These are phyloP conservation scores for Santalum album DNA, from an alignment of 164 flowering plant genomes.

Conservation along the genomic window DNA sequence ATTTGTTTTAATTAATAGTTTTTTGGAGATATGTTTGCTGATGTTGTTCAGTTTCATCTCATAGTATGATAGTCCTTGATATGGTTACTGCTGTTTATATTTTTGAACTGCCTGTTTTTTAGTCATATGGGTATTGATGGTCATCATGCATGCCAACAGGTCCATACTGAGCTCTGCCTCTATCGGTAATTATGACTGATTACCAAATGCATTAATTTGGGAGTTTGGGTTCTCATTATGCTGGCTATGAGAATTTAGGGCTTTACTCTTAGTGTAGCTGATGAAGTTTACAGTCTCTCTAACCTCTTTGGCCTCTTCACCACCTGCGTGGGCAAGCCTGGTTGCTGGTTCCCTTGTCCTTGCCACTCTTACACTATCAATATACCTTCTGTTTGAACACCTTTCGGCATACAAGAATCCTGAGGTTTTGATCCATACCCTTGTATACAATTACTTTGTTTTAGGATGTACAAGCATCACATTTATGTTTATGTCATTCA, in stretches of 20 bases:
- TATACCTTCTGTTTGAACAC: slow-evolving; percentile 64
- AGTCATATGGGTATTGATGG: neutral
- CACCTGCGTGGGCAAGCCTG: slow-evolving; percentile 56
- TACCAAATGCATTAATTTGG: slow-evolving; percentile 1
- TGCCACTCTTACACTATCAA: slow-evolving; percentile 43
- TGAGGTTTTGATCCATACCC: slow-evolving; percentile 32
- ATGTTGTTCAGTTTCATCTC: too few species aligned
- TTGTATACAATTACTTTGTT: too few species aligned
- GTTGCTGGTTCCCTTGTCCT: slow-evolving; percentile 43
- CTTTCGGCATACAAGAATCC: slow-evolving; percentile 73
- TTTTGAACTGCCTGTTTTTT: neutral
- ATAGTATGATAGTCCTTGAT: too few species aligned
- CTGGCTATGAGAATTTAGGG: slow-evolving; percentile 14
- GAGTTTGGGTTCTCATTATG: slow-evolving; percentile 16
- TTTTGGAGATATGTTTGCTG: too few species aligned
- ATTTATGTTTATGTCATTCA: too few species aligned
- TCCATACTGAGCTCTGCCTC: neutral
- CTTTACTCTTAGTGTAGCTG: slow-evolving; percentile 12
- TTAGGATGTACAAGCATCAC: too few species aligned
- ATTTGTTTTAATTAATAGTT: too few species aligned
- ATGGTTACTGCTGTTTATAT: too few species aligned
- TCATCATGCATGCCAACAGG: slow-evolving; percentile 2
- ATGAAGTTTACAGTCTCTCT: slow-evolving; percentile 28
- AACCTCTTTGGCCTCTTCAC: slow-evolving; percentile 13
- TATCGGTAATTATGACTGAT: slow-evolving; percentile 3